A percentile compares a stretch with the other conserved stretches of the same genome.
Conservation (phyloP, 148 eudicot genomes). For the Rhododendron vialii region DNA sequence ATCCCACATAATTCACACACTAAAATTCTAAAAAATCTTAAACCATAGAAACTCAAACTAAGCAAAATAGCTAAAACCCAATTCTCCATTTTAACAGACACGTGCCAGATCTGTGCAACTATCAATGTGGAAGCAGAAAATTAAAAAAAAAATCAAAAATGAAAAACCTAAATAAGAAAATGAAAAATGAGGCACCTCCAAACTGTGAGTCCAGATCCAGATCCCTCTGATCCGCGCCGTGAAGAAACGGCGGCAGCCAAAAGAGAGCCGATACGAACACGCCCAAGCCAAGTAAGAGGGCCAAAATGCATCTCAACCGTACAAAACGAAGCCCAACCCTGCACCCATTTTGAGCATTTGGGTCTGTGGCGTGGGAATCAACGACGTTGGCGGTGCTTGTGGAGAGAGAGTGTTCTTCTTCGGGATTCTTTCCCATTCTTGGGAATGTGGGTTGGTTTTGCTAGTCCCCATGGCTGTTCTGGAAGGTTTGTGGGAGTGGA, state of each 20-base stretch:
- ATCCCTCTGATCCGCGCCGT: constrained; percentile 50
- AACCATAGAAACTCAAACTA: not conserved
- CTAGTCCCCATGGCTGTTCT: constrained; percentile 26
- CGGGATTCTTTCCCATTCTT: constrained; percentile 48
- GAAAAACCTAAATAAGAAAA: not conserved
- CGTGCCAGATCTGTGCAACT: constrained; percentile 16
- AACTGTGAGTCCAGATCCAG: constrained; percentile 72
- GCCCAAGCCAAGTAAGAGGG: constrained; percentile 62
- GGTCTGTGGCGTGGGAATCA: constrained; percentile 22
- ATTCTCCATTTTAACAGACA: not conserved
- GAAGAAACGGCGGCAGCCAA: constrained; percentile 77
- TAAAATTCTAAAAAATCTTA: not conserved
- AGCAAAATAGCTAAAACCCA: not conserved
- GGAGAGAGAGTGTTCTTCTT: constrained; percentile 29
- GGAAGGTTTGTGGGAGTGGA: constrained; percentile 20
- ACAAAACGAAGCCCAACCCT: constrained; percentile 30
- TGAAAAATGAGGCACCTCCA: constrained; percentile 38
- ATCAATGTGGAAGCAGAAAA: constrained; percentile 1
- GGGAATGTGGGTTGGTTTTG: constrained; percentile 18
- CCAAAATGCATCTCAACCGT: constrained; percentile 61
- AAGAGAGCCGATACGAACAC: constrained; percentile 74
- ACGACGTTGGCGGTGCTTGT: constrained; percentile 8
- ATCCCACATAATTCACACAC: not conserved
- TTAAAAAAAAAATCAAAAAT: not conserved
- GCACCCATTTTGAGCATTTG: constrained; percentile 20